Evolutionary conservation across 176 grass and related monocot genomes (phyloP), one percentile per base, ranked within the genome.

Genomic region (Aechmea fasciata): DNA sequence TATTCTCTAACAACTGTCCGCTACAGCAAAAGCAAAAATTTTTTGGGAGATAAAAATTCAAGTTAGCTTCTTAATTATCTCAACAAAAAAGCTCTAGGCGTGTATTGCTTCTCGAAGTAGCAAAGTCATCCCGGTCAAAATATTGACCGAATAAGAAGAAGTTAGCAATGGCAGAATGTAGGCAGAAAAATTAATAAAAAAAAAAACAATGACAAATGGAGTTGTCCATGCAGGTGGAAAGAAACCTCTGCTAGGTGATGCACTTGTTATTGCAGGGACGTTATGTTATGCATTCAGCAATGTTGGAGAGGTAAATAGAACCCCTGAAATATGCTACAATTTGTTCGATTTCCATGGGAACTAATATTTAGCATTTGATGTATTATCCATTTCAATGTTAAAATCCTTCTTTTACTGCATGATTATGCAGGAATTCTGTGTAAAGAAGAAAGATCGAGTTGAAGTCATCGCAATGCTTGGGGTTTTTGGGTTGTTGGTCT

Each of bases 381-480:
- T 48, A 22, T 74, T 71, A 69, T 64, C 25, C 78, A 15, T n/a
- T n/a, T 10, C 15, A n/a, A 61, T 61, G 55, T 9, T 61, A 2
- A 22, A 61, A 7, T 8, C 17, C 19, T 22, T 61, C 55, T 61
- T 19, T 19, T 61, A 22, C 14, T 52, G n/a, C n/a, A n/a, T n/a
- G 3, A 49, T 49, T 71, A 11, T 83, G 76, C 29, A 93, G 90
- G 90, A 94, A 79, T 90, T 77, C 51, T 89, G 83, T 67, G 80
- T 89, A 29, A 94, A 94, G 68, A 88, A 79, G 75, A 89, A 83
- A 68, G 86, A 94, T 20, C 80, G 49, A 77, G 83, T 94, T 65
- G 90, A 94, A 82, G 65, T 94, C 74, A 74, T 94, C 1, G 75
- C 80, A 2, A 94, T 94, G 85, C 72, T 89, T 71, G 90, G 80